A percentile compares a stretch with the other conserved stretches of the same genome.
Evolutionary conservation across 768 basidiomycete genomes (phyloP).

Genomic region (Lactarius sp.): DNA sequence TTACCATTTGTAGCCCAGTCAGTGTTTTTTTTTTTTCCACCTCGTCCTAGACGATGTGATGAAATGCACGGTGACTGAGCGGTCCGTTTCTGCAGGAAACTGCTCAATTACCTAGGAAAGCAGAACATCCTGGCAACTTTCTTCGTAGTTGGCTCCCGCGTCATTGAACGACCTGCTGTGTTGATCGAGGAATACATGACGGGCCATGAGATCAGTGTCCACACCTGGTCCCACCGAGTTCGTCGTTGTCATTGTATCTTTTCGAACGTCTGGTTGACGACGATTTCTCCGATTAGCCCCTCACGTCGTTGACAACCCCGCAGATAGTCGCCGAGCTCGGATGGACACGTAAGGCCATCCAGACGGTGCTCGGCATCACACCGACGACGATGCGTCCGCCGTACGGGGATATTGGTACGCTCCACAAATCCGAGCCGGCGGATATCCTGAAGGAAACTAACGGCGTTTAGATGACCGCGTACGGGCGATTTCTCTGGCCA

Average conservation of each 20-base stretch:
- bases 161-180: constrained; percentile 69
- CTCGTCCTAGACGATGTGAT: neutral
- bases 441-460: constrained; percentile 3
- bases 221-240: constrained; percentile 87
- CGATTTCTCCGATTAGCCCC: constrained; percentile 37
- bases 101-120: constrained; percentile 66
- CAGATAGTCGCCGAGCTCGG: constrained; percentile 92
- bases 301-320: constrained; percentile 68
- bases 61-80: neutral
- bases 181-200: constrained; percentile 76
- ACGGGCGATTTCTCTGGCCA: constrained; percentile 80
- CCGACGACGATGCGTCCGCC: constrained; percentile 78
- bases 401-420: constrained; percentile 68
- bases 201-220: constrained; percentile 77
- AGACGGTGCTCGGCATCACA: constrained; percentile 65
- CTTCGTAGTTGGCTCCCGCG: constrained; percentile 86
- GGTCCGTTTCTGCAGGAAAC: constrained; percentile 38
- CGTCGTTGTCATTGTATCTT: constrained; percentile 23
- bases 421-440: neutral
- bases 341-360: constrained; percentile 86
- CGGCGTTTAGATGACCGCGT: constrained; percentile 73
- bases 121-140: constrained; percentile 76
- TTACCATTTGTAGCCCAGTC: constrained; percentile 46
- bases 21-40: constrained; percentile 27
- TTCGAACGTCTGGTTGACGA: constrained; percentile 30